phyloP scores from a whole-genome alignment of 208 protist species.

The Herpetomonas samuelpessoai region DNA sequence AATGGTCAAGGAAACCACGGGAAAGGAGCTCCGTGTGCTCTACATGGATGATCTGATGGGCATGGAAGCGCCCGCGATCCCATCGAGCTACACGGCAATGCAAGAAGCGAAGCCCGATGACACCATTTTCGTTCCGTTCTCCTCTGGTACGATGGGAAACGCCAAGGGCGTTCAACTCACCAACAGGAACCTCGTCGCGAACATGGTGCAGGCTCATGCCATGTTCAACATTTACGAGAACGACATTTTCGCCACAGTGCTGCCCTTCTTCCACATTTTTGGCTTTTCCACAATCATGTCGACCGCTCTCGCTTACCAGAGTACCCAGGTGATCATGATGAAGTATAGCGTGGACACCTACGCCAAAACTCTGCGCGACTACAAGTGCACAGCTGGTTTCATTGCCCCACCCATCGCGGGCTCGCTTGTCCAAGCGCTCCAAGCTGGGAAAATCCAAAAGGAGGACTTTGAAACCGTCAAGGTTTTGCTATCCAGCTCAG shows the following conservation, averaged over 20 bases:
- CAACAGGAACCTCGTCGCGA: constrained; percentile 22
- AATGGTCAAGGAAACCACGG: constrained; percentile 28
- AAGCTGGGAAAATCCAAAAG: constrained; percentile 23
- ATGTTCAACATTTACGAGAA: constrained; percentile 10
- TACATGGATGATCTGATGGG: constrained; percentile 23
- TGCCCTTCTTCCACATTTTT: constrained; percentile 87
- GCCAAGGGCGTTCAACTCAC: constrained; percentile 66
- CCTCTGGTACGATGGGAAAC: constrained; percentile 30
- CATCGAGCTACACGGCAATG: constrained; percentile 25
- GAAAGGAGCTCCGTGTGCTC: constrained; percentile 20
- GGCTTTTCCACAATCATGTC: constrained; percentile 50
- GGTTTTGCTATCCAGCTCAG: constrained; percentile 37
- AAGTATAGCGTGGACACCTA: constrained; percentile 40
- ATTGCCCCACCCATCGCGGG: constrained; percentile 80
- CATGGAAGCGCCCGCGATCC: constrained; percentile 15
- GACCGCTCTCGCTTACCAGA: constrained; percentile 15
- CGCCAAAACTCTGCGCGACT: constrained; percentile 32
- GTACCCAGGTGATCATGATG: constrained; percentile 33
- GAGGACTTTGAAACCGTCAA: constrained; percentile 12
- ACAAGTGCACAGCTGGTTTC: constrained; percentile 42
- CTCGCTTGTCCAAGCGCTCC: constrained; percentile 47
- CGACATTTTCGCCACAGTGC: constrained; percentile 32
- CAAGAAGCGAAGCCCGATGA: constrained; percentile 21
- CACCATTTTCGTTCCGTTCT: constrained; percentile 44
- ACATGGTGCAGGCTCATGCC: constrained; percentile 23